phyloP scores from a whole-genome alignment of 1,139 yeast genomes.

The Nadsonia commutata region DNA sequence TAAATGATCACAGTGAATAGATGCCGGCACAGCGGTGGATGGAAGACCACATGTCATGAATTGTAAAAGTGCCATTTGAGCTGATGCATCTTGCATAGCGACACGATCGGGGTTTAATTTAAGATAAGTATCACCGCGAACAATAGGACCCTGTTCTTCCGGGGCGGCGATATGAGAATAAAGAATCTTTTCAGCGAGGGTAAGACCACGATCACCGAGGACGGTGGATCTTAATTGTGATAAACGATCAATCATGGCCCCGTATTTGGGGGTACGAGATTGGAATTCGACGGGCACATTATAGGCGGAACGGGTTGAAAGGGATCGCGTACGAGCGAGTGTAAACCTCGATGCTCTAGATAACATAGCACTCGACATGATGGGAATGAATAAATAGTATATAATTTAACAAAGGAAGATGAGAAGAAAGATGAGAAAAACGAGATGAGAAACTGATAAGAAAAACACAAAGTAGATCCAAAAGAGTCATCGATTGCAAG shows the following conservation, averaged over 20 bases:
- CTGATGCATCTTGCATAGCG: conserved; percentile 98
- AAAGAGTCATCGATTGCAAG: too few relatives aligned
- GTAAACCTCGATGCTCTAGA: conserved; percentile 1
- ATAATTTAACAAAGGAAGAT: too few relatives aligned
- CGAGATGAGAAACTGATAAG: too few relatives aligned
- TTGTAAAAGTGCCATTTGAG: conserved; percentile 93
- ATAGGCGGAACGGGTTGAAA: too few relatives aligned
- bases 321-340: conserved; percentile 3
- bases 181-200: conserved; percentile 84
- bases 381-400: too few relatives aligned
- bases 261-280: conserved; percentile 78
- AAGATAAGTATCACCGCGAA: conserved; percentile 72
- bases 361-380: neutral
- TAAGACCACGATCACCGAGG: conserved; percentile 59
- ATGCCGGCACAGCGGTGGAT: conserved; percentile 79
- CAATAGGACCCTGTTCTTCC: conserved; percentile 39
- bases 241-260: conserved; percentile 52
- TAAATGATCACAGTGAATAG: conserved; percentile 96
- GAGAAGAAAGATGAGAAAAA: too few relatives aligned
- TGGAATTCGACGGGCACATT: conserved; percentile 47
- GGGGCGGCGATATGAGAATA: conserved; percentile 85
- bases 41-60: conserved; percentile 92
- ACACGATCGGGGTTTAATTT: conserved; percentile 95
- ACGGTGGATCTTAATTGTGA: conserved; percentile 41
- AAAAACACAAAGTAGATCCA: too few relatives aligned